A percentile compares a stretch with the other conserved stretches of the same genome.
phyloP scores from a whole-genome alignment of 2,329 filamentous ascomycete genomes.

The Didymella segeticola region DNA sequence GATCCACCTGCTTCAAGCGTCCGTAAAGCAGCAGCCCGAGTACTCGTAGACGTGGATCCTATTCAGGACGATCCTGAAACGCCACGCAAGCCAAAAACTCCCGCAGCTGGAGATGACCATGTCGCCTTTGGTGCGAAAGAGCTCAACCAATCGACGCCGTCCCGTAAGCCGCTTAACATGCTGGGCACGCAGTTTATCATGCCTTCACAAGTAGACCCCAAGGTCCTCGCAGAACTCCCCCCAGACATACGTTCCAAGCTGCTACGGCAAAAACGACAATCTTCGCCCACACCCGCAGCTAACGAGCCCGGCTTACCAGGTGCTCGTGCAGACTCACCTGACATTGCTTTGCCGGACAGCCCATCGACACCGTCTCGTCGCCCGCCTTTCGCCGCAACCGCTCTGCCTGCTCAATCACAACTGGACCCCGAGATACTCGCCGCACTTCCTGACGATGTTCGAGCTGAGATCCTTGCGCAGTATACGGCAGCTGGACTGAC shows the following conservation, averaged over 20 bases:
- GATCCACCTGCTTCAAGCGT: slow-evolving; percentile 9
- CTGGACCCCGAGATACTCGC: slow-evolving; percentile 85
- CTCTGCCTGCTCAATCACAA: slow-evolving; percentile 71
- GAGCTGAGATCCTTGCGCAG: slow-evolving; percentile 78
- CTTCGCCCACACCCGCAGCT: slow-evolving; percentile 35
- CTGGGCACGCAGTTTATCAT: slow-evolving; percentile 91
- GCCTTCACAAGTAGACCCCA: slow-evolving; percentile 80
- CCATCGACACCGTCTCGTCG: slow-evolving; percentile 26
- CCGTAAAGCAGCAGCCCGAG: slow-evolving; percentile 19
- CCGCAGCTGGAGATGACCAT: slow-evolving; percentile 34
- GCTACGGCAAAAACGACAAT: slow-evolving; percentile 50
- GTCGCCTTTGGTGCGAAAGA: slow-evolving; percentile 47
- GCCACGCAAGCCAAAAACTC: slow-evolving; percentile 40
- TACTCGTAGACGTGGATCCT: slow-evolving; percentile 45
- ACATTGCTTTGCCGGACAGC: not conserved
- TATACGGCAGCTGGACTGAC: slow-evolving; percentile 58
- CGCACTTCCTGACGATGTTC: slow-evolving; percentile 83
- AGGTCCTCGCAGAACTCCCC: slow-evolving; percentile 83
- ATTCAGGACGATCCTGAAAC: slow-evolving; percentile 57
- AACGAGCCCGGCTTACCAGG: not conserved
- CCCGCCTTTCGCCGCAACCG: slow-evolving; percentile 39
- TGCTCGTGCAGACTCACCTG: not conserved
- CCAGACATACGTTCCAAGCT: slow-evolving; percentile 81
- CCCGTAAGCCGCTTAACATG: slow-evolving; percentile 75
- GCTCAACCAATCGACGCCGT: slow-evolving; percentile 56